These are phyloP conservation scores for Gossypium australe DNA, from an alignment of 345 rosid genomes.

Conservation along the genomic window DNA sequence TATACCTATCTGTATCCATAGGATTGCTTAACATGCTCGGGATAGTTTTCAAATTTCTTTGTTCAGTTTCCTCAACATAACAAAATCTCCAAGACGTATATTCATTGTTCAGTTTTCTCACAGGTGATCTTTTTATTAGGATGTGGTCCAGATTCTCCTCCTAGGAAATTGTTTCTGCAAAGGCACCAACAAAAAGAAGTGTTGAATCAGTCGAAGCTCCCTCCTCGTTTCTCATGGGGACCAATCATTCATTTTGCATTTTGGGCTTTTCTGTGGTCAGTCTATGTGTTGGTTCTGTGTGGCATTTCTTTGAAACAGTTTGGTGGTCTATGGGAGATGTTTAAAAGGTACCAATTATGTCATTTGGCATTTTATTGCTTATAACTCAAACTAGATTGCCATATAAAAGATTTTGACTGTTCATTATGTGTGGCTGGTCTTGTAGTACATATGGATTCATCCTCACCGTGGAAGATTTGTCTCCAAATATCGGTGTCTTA, in stretches of 20 bases:
- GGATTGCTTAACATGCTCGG: not conserved
- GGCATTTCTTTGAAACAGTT: conserved; percentile 52
- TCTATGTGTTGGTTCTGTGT: conserved; percentile 60
- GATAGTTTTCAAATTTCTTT: not conserved
- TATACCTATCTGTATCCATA: not conserved
- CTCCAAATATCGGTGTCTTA: conserved; percentile 88
- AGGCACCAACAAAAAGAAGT: conserved; percentile 25
- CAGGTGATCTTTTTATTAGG: conserved; percentile 73
- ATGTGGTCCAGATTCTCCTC: conserved; percentile 82
- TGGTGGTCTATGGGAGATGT: conserved; percentile 76
- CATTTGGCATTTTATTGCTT: not conserved
- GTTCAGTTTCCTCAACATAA: not conserved
- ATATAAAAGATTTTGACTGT: not conserved
- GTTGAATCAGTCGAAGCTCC: conserved; percentile 24
- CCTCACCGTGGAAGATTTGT: conserved; percentile 85
- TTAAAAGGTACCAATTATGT: conserved; percentile 52
- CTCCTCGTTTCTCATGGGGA: conserved; percentile 47
- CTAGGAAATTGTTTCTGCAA: conserved; percentile 55
- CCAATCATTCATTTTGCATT: conserved; percentile 51
- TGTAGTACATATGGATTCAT: conserved; percentile 92
- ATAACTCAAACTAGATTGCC: not conserved
- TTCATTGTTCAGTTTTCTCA: conserved; percentile 21
- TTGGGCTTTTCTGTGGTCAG: conserved; percentile 69
- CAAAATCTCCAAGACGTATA: not conserved
- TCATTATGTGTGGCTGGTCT: conserved; percentile 12